Percentiles rank a stretch among this genome's conserved stretches.
These are phyloP conservation scores for Dorcoceras hygrometricum DNA, from an alignment of 257 asterid species.

Conservation along the genomic window DNA sequence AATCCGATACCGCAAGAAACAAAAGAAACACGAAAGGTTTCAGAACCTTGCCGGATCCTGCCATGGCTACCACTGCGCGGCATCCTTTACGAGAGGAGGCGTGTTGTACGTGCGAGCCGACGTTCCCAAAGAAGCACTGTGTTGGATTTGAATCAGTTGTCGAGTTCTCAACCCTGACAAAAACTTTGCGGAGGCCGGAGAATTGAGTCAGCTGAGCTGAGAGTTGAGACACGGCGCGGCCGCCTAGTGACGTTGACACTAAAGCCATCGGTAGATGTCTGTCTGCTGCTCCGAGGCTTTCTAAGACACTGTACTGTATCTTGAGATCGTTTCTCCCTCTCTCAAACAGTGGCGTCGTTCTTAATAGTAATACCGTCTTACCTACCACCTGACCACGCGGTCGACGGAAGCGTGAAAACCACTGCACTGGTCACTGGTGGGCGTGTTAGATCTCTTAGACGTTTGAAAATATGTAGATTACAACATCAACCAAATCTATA, in stretches of 20 bases:
- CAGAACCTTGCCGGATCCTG: constrained; percentile 84
- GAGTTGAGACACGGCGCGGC: constrained; percentile 33
- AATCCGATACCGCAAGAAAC: background rate
- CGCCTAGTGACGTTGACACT: constrained; percentile 41
- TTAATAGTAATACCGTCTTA: too few species aligned
- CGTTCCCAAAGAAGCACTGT: constrained; percentile 41
- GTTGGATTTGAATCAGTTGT: background rate
- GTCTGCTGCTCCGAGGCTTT: background rate
- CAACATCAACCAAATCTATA: too few species aligned
- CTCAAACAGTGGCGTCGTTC: background rate
- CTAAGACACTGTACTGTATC: background rate
- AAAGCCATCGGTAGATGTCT: constrained; percentile 29
- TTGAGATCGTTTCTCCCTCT: background rate
- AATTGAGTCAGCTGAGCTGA: constrained; percentile 33
- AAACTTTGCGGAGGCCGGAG: background rate
- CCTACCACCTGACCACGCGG: background rate
- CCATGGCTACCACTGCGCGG: constrained; percentile 80
- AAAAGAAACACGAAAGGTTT: background rate
- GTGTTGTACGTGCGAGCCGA: constrained; percentile 52
- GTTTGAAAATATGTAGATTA: too few species aligned
- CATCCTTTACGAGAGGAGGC: constrained; percentile 43
- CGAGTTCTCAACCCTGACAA: background rate
- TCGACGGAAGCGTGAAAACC: background rate
- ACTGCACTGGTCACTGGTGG: background rate
- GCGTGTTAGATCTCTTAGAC: too few species aligned